Base-by-base conservation (phyloP, 2,329 filamentous ascomycete species). In the Claviceps digitariae region DNA sequence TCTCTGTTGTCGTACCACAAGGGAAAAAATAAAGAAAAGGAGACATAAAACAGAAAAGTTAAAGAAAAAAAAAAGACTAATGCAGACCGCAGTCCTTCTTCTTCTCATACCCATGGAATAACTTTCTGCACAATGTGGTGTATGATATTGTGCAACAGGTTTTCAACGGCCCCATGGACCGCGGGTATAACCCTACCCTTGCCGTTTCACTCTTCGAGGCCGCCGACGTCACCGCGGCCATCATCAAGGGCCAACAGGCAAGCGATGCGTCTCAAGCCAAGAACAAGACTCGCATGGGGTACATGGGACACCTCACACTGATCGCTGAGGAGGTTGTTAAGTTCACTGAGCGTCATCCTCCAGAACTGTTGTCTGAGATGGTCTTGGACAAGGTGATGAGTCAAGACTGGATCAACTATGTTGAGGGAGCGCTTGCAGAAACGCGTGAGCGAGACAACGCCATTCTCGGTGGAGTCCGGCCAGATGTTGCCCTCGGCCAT, bases 141-240 rank as follows among this genome's bases (percentile, higher is more conserved):
- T 98, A 98, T 66, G 93, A 98, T 67, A 90, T 98, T 63, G 88
- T 98, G 45, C 93, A 98, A 68, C 93, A 98, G 72, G 93, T 98
- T 1, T 97, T 98, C 69, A 98, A 98, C 65, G 93, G 93, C 9
- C 90, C 90, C 0, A 95, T 98, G 87, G 91, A 97, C 61, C 86
- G 90, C 56, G 90, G 93, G 29, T 96, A 86, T 71, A 98, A 98
- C 68, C 84, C 88, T 12, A 84, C 82, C 48, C 74, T 98, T 51
- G 91, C 93, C 13, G 85, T 96, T 55, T 91, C 95, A 59, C 81
- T 98, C 21, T 98, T 98, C 62, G 88, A 95, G 64, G 85, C 83
- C 50, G 91, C 90, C 15, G 84, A 90, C 58, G 83, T 98, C 57
- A 97, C 91, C 2, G 85, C 87, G 56, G 84, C 89, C 58, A 96